Evolutionary conservation across 2,329 filamentous ascomycete species (phyloP).

Genomic region (Phaeomoniella chlamydospora): DNA sequence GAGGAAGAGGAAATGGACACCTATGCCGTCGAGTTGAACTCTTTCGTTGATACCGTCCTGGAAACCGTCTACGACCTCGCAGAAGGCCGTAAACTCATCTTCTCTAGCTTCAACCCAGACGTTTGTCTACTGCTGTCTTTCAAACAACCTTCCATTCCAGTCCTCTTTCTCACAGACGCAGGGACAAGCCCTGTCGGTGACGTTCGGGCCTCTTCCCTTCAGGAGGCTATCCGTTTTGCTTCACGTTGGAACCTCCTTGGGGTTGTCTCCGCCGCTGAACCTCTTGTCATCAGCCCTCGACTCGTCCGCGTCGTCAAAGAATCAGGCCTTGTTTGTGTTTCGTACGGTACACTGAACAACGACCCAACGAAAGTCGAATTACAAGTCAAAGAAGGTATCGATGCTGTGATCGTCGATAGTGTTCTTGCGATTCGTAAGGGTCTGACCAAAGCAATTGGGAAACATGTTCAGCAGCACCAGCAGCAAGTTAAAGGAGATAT

Average conservation of each 20-base stretch:
- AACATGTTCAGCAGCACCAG: too few relatives aligned
- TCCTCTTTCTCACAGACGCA: slow-evolving; percentile 85
- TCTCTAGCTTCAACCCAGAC: slow-evolving; percentile 94
- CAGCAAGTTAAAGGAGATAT: background rate
- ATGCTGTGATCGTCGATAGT: slow-evolving; percentile 93
- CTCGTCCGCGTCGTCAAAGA: slow-evolving; percentile 90
- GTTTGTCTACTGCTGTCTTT: slow-evolving; percentile 88
- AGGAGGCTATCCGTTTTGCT: slow-evolving; percentile 91
- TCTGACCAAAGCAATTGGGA: slow-evolving; percentile 48
- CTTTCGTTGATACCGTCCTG: slow-evolving; percentile 88
- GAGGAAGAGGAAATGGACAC: slow-evolving; percentile 95
- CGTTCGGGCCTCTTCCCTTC: slow-evolving; percentile 76
- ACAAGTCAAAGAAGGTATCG: slow-evolving; percentile 90
- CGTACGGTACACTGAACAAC: slow-evolving; percentile 85
- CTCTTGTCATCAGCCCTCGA: slow-evolving; percentile 75
- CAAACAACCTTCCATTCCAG: slow-evolving; percentile 93
- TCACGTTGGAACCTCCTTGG: slow-evolving; percentile 89
- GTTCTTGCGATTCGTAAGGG: slow-evolving; percentile 88
- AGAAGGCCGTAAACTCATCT: slow-evolving; percentile 78
- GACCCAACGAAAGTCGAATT: slow-evolving; percentile 71
- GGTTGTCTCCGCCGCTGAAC: slow-evolving; percentile 77
- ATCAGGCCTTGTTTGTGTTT: slow-evolving; percentile 83
- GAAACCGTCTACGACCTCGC: slow-evolving; percentile 78
- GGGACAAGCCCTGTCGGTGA: slow-evolving; percentile 72
- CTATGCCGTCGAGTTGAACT: slow-evolving; percentile 89